phyloP scores from a whole-genome alignment of 257 asterid species.

The Agastache rugosa region DNA sequence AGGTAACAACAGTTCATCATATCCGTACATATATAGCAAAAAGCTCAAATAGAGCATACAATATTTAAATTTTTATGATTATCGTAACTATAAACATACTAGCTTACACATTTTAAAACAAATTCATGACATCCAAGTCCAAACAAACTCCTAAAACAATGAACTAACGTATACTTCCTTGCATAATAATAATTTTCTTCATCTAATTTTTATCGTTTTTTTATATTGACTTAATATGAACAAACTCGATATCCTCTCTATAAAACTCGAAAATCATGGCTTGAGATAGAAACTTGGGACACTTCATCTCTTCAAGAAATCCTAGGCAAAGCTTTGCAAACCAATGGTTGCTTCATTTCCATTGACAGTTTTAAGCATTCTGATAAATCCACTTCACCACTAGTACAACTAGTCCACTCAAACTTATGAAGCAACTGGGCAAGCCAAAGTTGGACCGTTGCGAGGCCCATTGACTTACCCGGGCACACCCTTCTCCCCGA shows the following conservation, averaged over 20 bases:
- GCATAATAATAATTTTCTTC: background rate
- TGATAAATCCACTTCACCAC: conserved; percentile 49
- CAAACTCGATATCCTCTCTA: conserved; percentile 30
- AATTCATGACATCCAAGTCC: conserved; percentile 15
- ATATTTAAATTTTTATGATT: background rate
- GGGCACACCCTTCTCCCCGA: conserved; percentile 83
- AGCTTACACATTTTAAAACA: conserved; percentile 29
- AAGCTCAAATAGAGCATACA: too few relatives aligned
- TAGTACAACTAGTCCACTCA: conserved; percentile 39
- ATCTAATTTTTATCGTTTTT: background rate
- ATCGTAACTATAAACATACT: conserved; percentile 20
- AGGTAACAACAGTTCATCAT: too few relatives aligned
- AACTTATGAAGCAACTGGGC: conserved; percentile 64
- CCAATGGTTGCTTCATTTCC: conserved; percentile 70
- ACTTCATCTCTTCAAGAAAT: conserved; percentile 31
- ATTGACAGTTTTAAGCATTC: conserved; percentile 66
- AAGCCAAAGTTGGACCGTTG: conserved; percentile 72
- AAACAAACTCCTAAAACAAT: conserved; percentile 33
- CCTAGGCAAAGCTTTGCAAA: conserved; percentile 66
- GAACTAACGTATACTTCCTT: conserved; percentile 26
- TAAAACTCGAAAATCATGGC: conserved; percentile 36
- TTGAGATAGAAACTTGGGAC: conserved; percentile 28
- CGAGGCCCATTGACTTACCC: conserved; percentile 64
- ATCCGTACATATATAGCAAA: too few relatives aligned
- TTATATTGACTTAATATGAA: conserved; percentile 27